Conservation (phyloP, 805 yeast species). For the Starmerella lactis-condensi region DNA sequence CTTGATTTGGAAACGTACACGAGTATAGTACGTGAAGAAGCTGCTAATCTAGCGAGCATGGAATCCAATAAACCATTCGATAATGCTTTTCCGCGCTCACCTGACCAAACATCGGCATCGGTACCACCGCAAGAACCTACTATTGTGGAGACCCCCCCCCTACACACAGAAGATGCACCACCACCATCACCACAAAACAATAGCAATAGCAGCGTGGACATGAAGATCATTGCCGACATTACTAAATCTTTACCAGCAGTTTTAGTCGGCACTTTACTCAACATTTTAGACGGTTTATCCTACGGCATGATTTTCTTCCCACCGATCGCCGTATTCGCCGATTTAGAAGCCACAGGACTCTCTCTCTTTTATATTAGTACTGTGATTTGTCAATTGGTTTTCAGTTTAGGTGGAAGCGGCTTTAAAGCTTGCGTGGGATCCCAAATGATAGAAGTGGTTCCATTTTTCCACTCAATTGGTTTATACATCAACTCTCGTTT, state of each 20-base stretch:
- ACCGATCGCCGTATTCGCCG: conserved; percentile 53
- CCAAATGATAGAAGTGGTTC: conserved; percentile 98
- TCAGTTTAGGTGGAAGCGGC: conserved; percentile 77
- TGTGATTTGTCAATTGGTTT: conserved; percentile 72
- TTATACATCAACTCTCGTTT: conserved; percentile 40
- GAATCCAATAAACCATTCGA: background rate
- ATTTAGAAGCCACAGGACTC: conserved; percentile 71
- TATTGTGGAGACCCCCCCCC: background rate
- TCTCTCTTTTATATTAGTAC: conserved; percentile 90
- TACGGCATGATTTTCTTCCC: conserved; percentile 98
- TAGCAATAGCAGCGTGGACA: background rate
- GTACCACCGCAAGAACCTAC: background rate
- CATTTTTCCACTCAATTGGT: conserved; percentile 94
- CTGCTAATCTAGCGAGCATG: conserved; percentile 2
- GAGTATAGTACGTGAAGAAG: conserved; percentile 1
- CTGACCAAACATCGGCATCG: background rate
- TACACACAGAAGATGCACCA: background rate
- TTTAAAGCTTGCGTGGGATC: conserved; percentile 87
- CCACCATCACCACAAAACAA: too few species aligned
- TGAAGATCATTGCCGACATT: background rate
- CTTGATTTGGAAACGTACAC: conserved; percentile 1
- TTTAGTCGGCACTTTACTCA: conserved; percentile 62
- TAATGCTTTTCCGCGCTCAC: background rate
- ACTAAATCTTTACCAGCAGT: conserved; percentile 51
- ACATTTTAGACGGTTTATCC: conserved; percentile 79